Conservation (phyloP, 768 basidiomycete genomes). For the Auricularia cornea region DNA sequence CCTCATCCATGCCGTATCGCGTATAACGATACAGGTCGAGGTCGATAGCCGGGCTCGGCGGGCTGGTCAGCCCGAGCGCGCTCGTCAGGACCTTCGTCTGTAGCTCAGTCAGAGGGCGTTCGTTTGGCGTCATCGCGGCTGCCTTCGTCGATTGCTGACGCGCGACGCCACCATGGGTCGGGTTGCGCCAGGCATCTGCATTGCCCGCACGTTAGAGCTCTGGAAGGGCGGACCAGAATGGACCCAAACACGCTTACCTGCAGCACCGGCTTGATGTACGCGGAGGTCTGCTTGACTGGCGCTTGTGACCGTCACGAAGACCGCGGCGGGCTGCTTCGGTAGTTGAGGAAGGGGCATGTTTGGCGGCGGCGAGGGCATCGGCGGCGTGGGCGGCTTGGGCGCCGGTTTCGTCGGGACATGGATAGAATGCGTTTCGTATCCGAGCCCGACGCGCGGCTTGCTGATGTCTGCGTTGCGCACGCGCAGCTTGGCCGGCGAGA, state of each 20-base stretch:
- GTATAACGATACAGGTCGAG: background rate
- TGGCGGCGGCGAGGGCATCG: background rate
- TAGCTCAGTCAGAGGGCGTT: background rate
- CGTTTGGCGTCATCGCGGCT: background rate
- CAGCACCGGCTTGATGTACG: background rate
- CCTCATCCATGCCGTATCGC: background rate
- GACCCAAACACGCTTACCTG: background rate
- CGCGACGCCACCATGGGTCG: background rate
- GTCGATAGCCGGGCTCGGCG: background rate
- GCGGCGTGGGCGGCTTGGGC: background rate
- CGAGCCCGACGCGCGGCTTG: background rate
- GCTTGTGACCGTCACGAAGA: background rate
- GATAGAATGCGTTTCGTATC: background rate
- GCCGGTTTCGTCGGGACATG: background rate
- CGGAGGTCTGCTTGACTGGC: background rate
- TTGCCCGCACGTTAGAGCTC: background rate
- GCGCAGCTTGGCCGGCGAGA: background rate
- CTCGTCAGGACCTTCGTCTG: background rate
- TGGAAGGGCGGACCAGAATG: no score
- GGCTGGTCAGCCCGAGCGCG: background rate
- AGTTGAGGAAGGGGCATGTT: background rate
- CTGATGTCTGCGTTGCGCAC: background rate
- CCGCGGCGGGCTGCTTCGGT: background rate
- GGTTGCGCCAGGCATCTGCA: background rate
- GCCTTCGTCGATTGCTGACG: background rate